Base-by-base conservation (phyloP, 805 yeast genomes). In the Yarrowia deformans region DNA sequence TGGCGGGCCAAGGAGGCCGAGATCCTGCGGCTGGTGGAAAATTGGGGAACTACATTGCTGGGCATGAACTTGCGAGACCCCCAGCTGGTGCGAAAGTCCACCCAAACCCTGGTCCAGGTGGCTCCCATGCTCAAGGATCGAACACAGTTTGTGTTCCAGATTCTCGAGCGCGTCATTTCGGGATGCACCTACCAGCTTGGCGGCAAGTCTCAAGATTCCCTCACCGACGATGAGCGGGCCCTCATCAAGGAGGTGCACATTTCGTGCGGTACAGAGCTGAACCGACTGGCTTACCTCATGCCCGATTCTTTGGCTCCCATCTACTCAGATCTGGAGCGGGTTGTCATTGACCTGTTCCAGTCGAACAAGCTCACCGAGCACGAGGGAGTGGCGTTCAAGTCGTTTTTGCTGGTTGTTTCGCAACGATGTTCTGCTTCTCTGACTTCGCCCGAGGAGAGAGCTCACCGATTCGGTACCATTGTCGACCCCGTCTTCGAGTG, bases 401-500 rank as follows among this genome's bases (percentile, higher is more conserved):
- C 97, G 1, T 96, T 95, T 74, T 80, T 96, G 60, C 81, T 95
- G 70, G 97, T 95, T 8, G 96, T 94, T 42, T 92, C 97, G 0
- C 94, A 95, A 73, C 83, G 98, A 75, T 85, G 93, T 0, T 71
- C 77, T 14, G 84, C 89, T 66, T 14, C 43, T 2, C 46, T 63
- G 43, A 48, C 68, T 1, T 63, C 68, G 4, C 68, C 56, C 18
- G 87, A 84, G 49, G 85, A 89, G 73, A 91, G 91, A 76, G 87
- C 85, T 61, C 95, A 88, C 72, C 82, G 93, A 70, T 96, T 95
- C 78, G 84, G 91, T 23, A 84, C 87, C 55, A 90, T 96, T 69
- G 99, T 96, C 1, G 99, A 95, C 76, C 97, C 97, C 0, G 98
- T 95, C 72, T 81, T 96, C 61, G 80, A 84, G 13, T 93, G 97